These are phyloP conservation scores for Gastrodia elata DNA, from an alignment of 106 monocot species.

Conservation along the genomic window DNA sequence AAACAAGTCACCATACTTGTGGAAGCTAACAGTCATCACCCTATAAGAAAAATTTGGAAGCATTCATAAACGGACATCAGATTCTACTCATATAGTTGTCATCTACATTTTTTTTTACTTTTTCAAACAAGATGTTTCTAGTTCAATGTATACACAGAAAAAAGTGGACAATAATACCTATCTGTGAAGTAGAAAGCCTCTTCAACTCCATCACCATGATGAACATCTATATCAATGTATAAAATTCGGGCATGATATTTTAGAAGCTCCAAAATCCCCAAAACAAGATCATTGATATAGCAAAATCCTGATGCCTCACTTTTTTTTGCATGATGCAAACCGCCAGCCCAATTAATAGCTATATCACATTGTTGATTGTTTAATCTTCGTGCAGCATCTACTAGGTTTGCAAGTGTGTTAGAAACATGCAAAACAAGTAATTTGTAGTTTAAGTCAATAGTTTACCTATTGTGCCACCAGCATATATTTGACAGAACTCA, in stretches of 20 bases:
- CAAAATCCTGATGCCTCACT: slow-evolving; percentile 95
- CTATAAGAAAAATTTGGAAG: slow-evolving; percentile 20
- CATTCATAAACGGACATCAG: background rate
- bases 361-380: slow-evolving; percentile 88
- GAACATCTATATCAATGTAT: slow-evolving; percentile 97
- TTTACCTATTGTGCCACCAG: slow-evolving; percentile 93
- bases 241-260: slow-evolving; percentile 93
- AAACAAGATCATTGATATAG: slow-evolving; percentile 93
- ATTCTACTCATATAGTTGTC: background rate
- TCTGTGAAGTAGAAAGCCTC: slow-evolving; percentile 98
- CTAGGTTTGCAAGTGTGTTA: slow-evolving; percentile 5
- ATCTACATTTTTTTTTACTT: background rate
- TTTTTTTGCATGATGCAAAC: slow-evolving; percentile 97
- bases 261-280: slow-evolving; percentile 95
- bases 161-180: slow-evolving; percentile 33
- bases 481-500: slow-evolving; percentile 98
- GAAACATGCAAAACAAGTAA: slow-evolving; percentile 6
- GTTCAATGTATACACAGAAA: background rate
- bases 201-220: slow-evolving; percentile 99
- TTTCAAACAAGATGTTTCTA: background rate
- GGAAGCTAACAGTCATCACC: slow-evolving; percentile 99
- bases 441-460: background rate
- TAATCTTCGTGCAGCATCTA: slow-evolving; percentile 91
- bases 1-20: slow-evolving; percentile 89
- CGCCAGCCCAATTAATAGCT: slow-evolving; percentile 98